Evolutionary conservation across 805 yeast species (phyloP), one percentile per base, ranked within the genome.

Genomic region (Kazachstania psychrophila): DNA sequence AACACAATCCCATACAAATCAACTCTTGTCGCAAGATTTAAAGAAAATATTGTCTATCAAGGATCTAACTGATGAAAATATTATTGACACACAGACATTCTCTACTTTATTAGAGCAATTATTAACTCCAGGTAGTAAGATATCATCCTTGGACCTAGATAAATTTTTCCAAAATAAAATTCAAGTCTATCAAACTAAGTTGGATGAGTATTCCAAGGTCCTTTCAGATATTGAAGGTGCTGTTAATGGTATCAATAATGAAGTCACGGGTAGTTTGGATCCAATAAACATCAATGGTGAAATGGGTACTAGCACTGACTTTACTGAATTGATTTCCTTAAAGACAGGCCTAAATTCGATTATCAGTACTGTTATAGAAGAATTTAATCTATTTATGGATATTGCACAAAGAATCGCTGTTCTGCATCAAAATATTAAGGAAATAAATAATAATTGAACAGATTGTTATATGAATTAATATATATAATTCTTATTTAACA

Each of bases 341-440:
- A 58, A 55, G 35, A 49, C 54, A 4, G 62, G 62, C 11, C 37
- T 71, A 58, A 77, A 52, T 40, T 65, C 70, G 44, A 69, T 80
- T 19, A 72, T 79, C 12, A 69, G 70, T 33, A 77, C 84, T 0
- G 68, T 82, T 18, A 73, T 73, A 38, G 77, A 75, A 47, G 89
- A 81, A 56, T 81, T 78, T 52, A 65, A 66, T 30, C 61, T 81
- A 36, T 82, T 79, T 57, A 77, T 80, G 76, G 88, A 80, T 54
- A 65, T 79, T 30, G 79, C 88, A 33, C 83, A 80, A 54, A 70
- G 74, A 28, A 69, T 79, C 52, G 88, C 89, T 2, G 83, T 77
- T 46, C 56, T 79, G 28, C 89, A 81, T 57, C 76, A 72, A 45
- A 64, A 62, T 34, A 69, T 70, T 4, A 69, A 62, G 44, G 46